These are phyloP conservation scores for Mangifera indica DNA, from an alignment of 345 rosid genomes.

Conservation along the genomic window DNA sequence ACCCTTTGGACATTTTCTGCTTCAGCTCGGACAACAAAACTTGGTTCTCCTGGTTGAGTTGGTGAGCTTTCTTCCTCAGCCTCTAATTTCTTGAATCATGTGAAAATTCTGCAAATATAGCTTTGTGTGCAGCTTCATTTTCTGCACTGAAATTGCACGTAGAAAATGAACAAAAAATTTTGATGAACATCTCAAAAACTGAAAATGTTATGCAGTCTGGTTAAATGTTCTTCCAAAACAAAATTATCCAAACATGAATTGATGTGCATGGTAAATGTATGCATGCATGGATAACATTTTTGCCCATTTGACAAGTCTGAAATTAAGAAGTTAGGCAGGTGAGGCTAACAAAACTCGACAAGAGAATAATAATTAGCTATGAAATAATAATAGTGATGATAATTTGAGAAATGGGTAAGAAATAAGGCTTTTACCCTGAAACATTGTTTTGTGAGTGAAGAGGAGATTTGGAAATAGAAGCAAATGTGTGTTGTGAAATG, in stretches of 20 bases:
- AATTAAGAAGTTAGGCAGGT: background rate
- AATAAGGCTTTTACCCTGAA: background rate
- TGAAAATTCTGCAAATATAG: conserved; percentile 47
- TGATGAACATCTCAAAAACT: too few species aligned
- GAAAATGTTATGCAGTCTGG: background rate
- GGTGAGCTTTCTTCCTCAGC: conserved; percentile 46
- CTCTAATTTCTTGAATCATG: conserved; percentile 46
- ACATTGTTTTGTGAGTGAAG: background rate
- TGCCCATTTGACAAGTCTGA: background rate
- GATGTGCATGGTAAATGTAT: background rate
- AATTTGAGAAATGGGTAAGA: too few species aligned
- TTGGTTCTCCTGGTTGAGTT: conserved; percentile 51
- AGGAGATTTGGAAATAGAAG: background rate
- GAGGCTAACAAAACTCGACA: background rate
- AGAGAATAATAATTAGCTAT: background rate
- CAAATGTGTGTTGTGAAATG: background rate
- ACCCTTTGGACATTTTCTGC: conserved; percentile 31
- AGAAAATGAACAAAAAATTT: background rate
- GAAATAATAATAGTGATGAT: too few species aligned
- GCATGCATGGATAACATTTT: background rate
- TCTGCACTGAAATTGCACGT: conserved; percentile 18
- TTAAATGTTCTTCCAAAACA: background rate
- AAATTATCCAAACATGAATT: background rate
- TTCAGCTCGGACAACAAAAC: conserved; percentile 34
- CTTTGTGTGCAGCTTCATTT: conserved; percentile 45